Conservation (phyloP, 2,329 filamentous ascomycete species). For the Pestalotiopsis sp. region DNA sequence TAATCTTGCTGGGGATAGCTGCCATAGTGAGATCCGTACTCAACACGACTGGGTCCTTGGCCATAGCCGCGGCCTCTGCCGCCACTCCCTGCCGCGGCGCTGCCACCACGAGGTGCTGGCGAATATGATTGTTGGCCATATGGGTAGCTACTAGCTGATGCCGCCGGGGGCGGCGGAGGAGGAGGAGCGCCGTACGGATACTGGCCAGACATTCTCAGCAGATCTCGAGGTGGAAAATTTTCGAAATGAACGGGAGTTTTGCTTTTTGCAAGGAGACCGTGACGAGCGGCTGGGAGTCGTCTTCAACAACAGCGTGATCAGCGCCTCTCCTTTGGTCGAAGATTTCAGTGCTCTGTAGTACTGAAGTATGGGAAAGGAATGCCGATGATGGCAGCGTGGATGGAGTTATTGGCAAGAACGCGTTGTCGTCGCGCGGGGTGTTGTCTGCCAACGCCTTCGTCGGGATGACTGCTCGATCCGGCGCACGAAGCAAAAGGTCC, state of each 20-base stretch:
- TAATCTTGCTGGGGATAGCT: conserved; percentile 32
- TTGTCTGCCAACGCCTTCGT: not conserved
- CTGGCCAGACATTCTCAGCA: conserved; percentile 25
- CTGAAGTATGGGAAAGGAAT: not conserved
- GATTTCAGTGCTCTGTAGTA: too few relatives aligned
- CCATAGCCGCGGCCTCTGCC: conserved; percentile 26
- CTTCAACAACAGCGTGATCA: too few relatives aligned
- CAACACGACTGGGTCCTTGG: conserved; percentile 24
- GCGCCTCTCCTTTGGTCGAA: too few relatives aligned
- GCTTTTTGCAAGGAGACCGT: not conserved
- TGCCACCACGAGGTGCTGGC: conserved; percentile 33
- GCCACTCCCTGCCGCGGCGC: conserved; percentile 24
- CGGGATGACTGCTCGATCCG: not conserved
- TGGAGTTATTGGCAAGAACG: not conserved
- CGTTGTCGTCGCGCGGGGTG: not conserved
- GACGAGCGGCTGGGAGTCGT: not conserved
- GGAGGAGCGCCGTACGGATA: conserved; percentile 34
- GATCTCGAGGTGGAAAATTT: not conserved
- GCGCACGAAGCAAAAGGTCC: not conserved
- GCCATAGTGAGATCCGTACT: conserved; percentile 27
- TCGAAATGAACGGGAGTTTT: not conserved
- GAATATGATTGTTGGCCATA: conserved; percentile 45
- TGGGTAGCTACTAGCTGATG: conserved; percentile 27
- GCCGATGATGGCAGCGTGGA: not conserved
- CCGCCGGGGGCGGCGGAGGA: conserved; percentile 31